These are phyloP conservation scores for Rauvolfia tetraphylla DNA, from an alignment of 257 asterid genomes.

Conservation along the genomic window DNA sequence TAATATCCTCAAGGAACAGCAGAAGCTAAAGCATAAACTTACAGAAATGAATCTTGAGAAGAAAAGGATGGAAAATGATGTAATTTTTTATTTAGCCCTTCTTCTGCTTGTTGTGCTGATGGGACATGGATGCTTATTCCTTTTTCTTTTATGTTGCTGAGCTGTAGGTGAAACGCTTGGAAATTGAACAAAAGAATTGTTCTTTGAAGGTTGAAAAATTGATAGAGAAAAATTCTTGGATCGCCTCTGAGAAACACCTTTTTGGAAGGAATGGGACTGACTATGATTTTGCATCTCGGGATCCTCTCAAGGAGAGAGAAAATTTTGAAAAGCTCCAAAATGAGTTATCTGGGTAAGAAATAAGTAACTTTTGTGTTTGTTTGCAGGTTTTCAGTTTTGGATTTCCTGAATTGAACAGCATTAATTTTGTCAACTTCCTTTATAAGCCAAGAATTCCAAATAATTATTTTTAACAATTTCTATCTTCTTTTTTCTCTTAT, in stretches of 20 bases:
- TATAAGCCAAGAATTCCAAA: not conserved
- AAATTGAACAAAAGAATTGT: constrained; percentile 82
- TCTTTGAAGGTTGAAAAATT: constrained; percentile 76
- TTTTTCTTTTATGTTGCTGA: constrained; percentile 9
- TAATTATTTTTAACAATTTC: constrained; percentile 8
- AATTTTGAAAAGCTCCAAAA: constrained; percentile 76
- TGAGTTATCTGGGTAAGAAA: constrained; percentile 79
- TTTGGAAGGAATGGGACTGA: constrained; percentile 91
- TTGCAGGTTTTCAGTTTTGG: not conserved
- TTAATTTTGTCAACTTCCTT: not conserved
- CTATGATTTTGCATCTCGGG: constrained; percentile 80
- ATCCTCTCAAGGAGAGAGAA: constrained; percentile 67
- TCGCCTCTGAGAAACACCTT: constrained; percentile 87
- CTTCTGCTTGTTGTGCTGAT: constrained; percentile 8
- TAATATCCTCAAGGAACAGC: constrained; percentile 72
- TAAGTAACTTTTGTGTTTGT: constrained; percentile 1
- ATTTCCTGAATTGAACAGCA: not conserved
- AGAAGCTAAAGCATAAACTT: constrained; percentile 57
- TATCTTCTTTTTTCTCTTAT: constrained; percentile 20
- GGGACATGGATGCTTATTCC: constrained; percentile 1
- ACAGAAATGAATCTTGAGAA: constrained; percentile 74
- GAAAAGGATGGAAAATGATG: constrained; percentile 96
- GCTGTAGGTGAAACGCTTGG: constrained; percentile 82
- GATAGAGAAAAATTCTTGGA: constrained; percentile 89
- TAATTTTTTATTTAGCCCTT: constrained; percentile 18